Base-by-base conservation (phyloP, 495 filamentous ascomycete genomes). In the Penicillium chermesinum region DNA sequence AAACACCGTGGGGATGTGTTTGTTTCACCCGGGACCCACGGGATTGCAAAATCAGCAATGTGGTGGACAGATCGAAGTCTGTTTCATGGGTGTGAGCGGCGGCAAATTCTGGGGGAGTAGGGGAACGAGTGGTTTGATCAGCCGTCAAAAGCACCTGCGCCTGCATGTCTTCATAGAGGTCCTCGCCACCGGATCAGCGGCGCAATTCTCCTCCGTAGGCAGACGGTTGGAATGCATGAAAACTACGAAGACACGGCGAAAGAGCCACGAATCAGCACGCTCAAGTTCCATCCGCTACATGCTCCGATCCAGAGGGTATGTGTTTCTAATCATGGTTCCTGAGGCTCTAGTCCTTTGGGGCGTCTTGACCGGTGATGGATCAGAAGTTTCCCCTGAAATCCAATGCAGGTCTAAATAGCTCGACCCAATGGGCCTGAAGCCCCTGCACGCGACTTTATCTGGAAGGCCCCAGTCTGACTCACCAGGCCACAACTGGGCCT, bases 281-380 rank as follows among this genome's bases (percentile, higher is more conserved):
- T n/a, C n/a, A n/a, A n/a, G n/a, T n/a, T n/a, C n/a, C n/a, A n/a
- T n/a, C n/a, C n/a, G n/a, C n/a, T n/a, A n/a, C n/a, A n/a, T n/a
- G n/a, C n/a, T n/a, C n/a, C n/a, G n/a, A n/a, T n/a, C n/a, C n/a
- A n/a, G n/a, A n/a, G n/a, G n/a, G n/a, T n/a, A n/a, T n/a, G n/a
- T n/a, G n/a, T n/a, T n/a, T n/a, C n/a, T n/a, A 27, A 15, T 38
- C 16, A 41, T 46, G 32, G 43, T 46, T 52, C 44, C 48, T 19
- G 34, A 6, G 20, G 41, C 54, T 59, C 34, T 35, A 41, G 52
- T 44, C 46, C 48, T 18, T 10, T 5, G 5, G 10, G 25, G 5
- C 10, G 49, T 59, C 51, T n/a, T 67, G 63, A 65, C 60, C 60
- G 54, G 63, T 66, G 67, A 70, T 65, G 58, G 49, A 53, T 70